Evolutionary conservation across 2,329 filamentous ascomycete species (phyloP).

Genomic region (Aurifilum marmelostoma): DNA sequence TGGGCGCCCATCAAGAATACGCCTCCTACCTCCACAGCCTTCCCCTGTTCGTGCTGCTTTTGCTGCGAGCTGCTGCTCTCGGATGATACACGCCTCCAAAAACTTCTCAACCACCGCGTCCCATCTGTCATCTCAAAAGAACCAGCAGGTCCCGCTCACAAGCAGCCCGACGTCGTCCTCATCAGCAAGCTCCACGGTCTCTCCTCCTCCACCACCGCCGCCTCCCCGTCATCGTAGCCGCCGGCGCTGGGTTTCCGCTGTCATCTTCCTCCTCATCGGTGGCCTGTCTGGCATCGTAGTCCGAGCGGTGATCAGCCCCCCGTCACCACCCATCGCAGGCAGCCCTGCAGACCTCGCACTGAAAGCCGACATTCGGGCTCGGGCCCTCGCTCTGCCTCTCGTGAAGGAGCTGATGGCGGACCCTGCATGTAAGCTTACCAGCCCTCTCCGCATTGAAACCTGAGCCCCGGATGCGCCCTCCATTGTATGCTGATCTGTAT

Average conservation of each 20-base stretch:
- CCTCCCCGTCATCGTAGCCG: constrained; percentile 33
- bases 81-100: neutral
- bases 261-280: constrained; percentile 48
- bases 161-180: neutral
- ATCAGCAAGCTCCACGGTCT: neutral
- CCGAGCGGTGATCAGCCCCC: constrained; percentile 48
- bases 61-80: neutral
- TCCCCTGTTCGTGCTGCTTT: neutral
- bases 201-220: neutral
- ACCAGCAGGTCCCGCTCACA: neutral
- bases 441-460: too few relatives aligned
- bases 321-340: constrained; percentile 44
- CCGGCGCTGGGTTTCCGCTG: constrained; percentile 36
- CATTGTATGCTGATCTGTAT: neutral
- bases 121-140: neutral
- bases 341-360: constrained; percentile 47
- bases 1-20: neutral
- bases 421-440: constrained; percentile 34
- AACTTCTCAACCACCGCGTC: neutral
- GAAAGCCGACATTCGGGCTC: constrained; percentile 44
- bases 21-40: neutral
- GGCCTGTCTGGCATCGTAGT: constrained; percentile 42
- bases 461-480: neutral
- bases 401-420: constrained; percentile 51
- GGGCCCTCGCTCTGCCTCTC: constrained; percentile 50